A percentile compares a stretch with the other conserved stretches of the same genome.
phyloP scores from a whole-genome alignment of 768 basidiomycete species.

The Lactarius psammicola region DNA sequence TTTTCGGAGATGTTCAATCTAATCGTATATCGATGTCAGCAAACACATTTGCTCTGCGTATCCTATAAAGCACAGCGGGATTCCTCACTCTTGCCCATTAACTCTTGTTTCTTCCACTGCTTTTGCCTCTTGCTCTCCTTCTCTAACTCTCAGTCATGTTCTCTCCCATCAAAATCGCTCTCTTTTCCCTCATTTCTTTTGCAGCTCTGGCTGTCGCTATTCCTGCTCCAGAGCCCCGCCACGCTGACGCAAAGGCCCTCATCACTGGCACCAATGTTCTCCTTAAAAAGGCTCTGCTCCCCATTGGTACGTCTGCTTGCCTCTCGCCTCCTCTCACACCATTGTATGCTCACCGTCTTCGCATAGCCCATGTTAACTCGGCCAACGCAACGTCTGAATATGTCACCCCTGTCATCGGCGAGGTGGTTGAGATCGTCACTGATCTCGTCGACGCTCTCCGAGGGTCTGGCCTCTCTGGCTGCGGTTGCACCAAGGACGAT shows the following conservation, averaged over 20 bases:
- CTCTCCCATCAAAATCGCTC: constrained; percentile 10
- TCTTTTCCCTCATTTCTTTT: constrained; percentile 13
- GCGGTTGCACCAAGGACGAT: constrained; percentile 6
- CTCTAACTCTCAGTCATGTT: constrained; percentile 2
- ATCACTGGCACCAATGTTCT: neutral
- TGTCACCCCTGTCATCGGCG: neutral
- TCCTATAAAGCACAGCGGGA: neutral
- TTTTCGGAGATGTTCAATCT: neutral
- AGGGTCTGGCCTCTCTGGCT: neutral
- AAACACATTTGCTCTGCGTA: neutral
- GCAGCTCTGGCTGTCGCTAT: constrained; percentile 11
- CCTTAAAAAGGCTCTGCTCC: neutral
- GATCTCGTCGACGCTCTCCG: neutral
- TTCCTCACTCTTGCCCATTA: constrained; percentile 4
- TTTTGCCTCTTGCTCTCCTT: neutral
- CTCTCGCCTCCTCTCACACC: neutral
- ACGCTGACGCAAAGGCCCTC: neutral
- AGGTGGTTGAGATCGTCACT: neutral
- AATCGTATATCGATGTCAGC: neutral
- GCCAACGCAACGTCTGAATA: constrained; percentile 1
- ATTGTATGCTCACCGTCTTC: neutral
- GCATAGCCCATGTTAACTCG: neutral
- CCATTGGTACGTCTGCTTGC: constrained; percentile 5
- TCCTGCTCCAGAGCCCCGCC: neutral
- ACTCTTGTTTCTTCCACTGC: neutral